Evolutionary conservation across 257 asterid species (phyloP).

Genomic region (Catharanthus roseus): DNA sequence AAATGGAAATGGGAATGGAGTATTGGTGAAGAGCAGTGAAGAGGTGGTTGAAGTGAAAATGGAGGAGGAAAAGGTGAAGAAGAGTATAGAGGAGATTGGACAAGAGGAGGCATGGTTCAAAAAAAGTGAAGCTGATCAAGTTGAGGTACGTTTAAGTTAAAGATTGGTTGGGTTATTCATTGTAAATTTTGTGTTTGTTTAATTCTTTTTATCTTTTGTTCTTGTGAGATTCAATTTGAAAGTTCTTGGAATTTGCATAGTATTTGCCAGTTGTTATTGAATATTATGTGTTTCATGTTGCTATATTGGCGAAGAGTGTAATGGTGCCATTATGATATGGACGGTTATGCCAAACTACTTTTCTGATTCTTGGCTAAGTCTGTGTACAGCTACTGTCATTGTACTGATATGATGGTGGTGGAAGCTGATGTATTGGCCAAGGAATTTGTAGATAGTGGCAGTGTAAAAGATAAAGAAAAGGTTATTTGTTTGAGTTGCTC

Average conservation of each 20-base stretch:
- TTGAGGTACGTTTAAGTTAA: constrained; percentile 45
- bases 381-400: background rate
- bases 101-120: constrained; percentile 93
- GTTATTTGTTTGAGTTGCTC: background rate
- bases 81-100: constrained; percentile 75
- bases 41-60: constrained; percentile 29
- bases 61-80: constrained; percentile 35
- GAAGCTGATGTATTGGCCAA: background rate
- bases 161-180: background rate
- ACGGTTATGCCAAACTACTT: background rate
- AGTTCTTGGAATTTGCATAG: background rate
- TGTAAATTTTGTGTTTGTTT: background rate
- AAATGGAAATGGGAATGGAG: constrained; percentile 42
- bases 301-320: background rate
- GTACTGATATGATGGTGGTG: background rate
- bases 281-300: background rate
- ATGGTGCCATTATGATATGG: background rate
- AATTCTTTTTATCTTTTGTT: background rate
- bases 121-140: constrained; percentile 28
- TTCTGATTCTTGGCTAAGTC: background rate
- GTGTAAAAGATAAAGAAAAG: background rate
- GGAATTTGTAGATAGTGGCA: background rate
- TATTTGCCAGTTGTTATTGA: background rate
- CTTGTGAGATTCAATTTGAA: background rate
- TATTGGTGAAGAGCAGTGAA: constrained; percentile 20